These are phyloP conservation scores for Osmozyma mogii DNA, from an alignment of 805 yeast genomes.

Conservation along the genomic window DNA sequence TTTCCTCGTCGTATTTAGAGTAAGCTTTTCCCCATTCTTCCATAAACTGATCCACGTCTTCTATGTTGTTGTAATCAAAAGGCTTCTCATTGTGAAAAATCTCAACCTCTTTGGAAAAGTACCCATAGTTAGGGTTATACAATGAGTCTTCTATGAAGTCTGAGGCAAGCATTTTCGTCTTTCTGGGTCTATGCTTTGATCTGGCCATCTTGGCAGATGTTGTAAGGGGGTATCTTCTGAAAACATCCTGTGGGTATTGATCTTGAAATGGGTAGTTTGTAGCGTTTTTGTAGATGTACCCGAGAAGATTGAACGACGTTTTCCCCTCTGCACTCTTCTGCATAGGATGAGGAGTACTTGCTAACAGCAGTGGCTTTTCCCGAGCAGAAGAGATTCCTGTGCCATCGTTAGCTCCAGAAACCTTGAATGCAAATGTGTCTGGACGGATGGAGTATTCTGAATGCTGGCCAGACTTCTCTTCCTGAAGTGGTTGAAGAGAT, in stretches of 20 bases:
- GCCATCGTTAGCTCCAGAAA: slow-evolving; percentile 12
- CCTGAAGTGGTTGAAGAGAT: slow-evolving; percentile 11
- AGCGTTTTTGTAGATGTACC: slow-evolving; percentile 30
- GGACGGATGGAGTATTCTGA: slow-evolving; percentile 40
- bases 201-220: slow-evolving; percentile 25
- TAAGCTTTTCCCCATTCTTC: slow-evolving; percentile 60
- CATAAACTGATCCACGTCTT: slow-evolving; percentile 64
- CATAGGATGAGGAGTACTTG: slow-evolving; percentile 21
- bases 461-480: slow-evolving; percentile 17
- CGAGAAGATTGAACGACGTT: slow-evolving; percentile 20
- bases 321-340: slow-evolving; percentile 11
- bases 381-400: neutral
- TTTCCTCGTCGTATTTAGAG: slow-evolving; percentile 36
- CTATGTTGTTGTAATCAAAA: slow-evolving; percentile 49
- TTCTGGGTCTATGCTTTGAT: slow-evolving; percentile 43
- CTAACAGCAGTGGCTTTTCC: neutral
- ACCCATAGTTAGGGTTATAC: slow-evolving; percentile 77
- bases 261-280: slow-evolving; percentile 35
- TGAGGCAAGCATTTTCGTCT: slow-evolving; percentile 61
- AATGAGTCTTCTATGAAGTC: slow-evolving; percentile 82
- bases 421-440: slow-evolving; percentile 38
- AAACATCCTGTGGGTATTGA: slow-evolving; percentile 32
- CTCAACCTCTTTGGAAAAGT: slow-evolving; percentile 70
- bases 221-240: slow-evolving; percentile 26
- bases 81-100: slow-evolving; percentile 64